Evolutionary conservation across 75 land plant species (phyloP).

Genomic region (Cupressus sempervirens): DNA sequence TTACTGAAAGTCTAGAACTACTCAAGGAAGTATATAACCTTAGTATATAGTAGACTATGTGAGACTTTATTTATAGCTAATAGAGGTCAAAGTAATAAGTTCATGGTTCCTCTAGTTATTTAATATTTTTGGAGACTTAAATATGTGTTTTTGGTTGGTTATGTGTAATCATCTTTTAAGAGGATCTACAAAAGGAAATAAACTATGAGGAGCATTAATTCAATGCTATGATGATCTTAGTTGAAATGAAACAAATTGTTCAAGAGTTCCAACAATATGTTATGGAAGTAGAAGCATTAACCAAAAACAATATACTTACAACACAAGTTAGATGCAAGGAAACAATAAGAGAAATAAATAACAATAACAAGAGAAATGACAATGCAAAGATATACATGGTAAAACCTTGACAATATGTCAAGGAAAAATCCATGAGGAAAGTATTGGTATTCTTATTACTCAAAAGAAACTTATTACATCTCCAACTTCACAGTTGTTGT

Average conservation of each 20-base stretch:
- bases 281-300: too few species aligned
- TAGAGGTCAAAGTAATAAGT: constrained; percentile 41
- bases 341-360: too few species aligned
- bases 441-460: too few species aligned
- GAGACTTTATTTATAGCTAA: constrained; percentile 38
- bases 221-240: not conserved
- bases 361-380: too few species aligned
- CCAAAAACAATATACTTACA: too few species aligned
- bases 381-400: too few species aligned
- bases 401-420: too few species aligned
- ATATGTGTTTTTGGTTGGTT: constrained; percentile 41
- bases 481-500: too few species aligned
- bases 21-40: constrained; percentile 50
- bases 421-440: too few species aligned
- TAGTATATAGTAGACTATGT: constrained; percentile 81
- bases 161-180: constrained; percentile 48
- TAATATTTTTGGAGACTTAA: constrained; percentile 33
- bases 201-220: constrained; percentile 13
- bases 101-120: constrained; percentile 43
- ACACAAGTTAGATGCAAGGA: too few species aligned
- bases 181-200: constrained; percentile 42
- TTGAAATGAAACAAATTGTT: constrained; percentile 1
- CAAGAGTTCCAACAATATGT: not conserved
- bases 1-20: too few species aligned
- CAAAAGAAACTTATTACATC: too few species aligned